Conservation (phyloP, 768 basidiomycete genomes). For the Crepidotus variabilis region DNA sequence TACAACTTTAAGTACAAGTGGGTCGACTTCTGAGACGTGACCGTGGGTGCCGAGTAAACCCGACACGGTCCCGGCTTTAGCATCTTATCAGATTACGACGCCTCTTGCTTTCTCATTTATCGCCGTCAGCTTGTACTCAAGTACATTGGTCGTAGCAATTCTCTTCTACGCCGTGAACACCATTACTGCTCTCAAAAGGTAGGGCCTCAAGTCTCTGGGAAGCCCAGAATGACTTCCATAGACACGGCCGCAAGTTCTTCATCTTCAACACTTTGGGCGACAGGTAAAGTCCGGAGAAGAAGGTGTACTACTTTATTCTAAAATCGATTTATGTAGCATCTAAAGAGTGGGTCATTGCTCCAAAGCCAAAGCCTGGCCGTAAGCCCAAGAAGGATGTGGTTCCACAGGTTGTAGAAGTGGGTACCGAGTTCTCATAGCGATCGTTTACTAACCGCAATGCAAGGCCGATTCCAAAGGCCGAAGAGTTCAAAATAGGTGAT, state of each 20-base stretch:
- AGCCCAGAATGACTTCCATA: constrained; percentile 11
- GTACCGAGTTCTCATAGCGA: neutral
- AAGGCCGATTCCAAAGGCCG: constrained; percentile 52
- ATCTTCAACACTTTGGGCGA: constrained; percentile 69
- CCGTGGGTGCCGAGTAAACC: constrained; percentile 21
- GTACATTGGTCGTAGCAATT: neutral
- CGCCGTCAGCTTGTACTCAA: neutral
- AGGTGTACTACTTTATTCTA: neutral
- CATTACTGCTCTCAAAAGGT: neutral
- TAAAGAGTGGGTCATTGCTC: constrained; percentile 87
- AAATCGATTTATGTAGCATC: constrained; percentile 48
- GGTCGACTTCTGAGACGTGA: neutral
- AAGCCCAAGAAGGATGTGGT: constrained; percentile 76
- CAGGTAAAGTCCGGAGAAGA: constrained; percentile 39
- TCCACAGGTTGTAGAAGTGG: constrained; percentile 47
- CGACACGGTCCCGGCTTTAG: constrained; percentile 9
- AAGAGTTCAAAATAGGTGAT: constrained; percentile 74
- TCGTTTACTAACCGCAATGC: neutral
- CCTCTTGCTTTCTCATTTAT: neutral
- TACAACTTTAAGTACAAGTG: too few relatives aligned
- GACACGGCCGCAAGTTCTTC: constrained; percentile 28
- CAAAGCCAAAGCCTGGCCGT: constrained; percentile 82
- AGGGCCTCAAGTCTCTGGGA: neutral
- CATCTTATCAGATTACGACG: constrained; percentile 53
- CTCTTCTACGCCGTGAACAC: neutral